Evolutionary conservation across 169 alveolate genomes (phyloP), one percentile per base, ranked within the genome.

Genomic region (Plasmodium chabaudi): DNA sequence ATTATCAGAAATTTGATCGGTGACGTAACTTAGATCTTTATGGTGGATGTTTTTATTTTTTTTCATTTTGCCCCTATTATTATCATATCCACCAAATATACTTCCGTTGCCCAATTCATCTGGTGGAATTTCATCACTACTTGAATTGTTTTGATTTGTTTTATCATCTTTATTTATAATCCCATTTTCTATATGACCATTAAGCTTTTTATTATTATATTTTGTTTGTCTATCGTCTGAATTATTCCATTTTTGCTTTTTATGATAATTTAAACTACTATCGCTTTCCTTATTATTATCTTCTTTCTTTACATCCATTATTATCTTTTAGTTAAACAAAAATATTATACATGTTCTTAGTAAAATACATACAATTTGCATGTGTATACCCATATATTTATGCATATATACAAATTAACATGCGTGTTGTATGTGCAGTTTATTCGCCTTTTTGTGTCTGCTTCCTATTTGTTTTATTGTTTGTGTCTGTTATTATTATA

Each of bases 161-260:
- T 27, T 61, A 9, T 34, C 60, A 46, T 46, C 46, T 39, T 15
- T 25, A 17, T 19, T n/a, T 34, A 57, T 23, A 57, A n/a, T 57
- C 17, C n/a, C 46, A 67, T 44, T 67, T 10, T 17, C 21, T 42
- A 34, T 17, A 23, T 63, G 25, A 17, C 13, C 61, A 17, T 15
- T 21, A 25, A 5, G 5, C 2, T 34, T 34, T 12, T 34, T 51
- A n/a, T n/a, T 46, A 57, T 6, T 15, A 15, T 46, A 57, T 13
- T 21, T 42, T 10, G 47, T 49, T 9, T 25, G 21, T 25, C 12
- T 15, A 13, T 72, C 63, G 57, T 59, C 87, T 49, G 19, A 57
- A 46, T 57, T 71, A 72, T 49, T 72, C 34, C 57, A 13, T 39
- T 72, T 72, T 19, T 72, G 87, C 44, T 53, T 57, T 59, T 72